Evolutionary conservation across 306 rosid genomes (phyloP).

Genomic region (Senna tora): DNA sequence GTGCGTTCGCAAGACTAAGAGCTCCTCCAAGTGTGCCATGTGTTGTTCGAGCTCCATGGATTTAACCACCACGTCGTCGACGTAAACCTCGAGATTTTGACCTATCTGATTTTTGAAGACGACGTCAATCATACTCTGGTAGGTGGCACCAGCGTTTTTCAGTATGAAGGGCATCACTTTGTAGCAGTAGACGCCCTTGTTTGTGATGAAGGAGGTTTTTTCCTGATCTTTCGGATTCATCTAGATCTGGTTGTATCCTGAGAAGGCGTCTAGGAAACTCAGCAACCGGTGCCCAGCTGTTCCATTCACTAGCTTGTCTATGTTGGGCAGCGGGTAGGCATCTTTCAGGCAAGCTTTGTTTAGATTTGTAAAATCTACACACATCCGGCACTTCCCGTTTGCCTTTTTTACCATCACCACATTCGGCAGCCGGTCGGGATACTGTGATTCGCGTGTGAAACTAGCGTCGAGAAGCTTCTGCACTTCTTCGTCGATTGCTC

Average conservation of each 20-base stretch:
- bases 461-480: too few relatives aligned
- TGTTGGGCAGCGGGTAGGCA: background rate
- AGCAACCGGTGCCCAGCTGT: background rate
- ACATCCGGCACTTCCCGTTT: background rate
- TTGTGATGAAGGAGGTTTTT: background rate
- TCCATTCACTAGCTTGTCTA: background rate
- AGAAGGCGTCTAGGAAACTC: background rate
- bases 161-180: background rate
- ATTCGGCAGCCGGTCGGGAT: background rate
- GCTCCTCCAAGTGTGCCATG: too few relatives aligned
- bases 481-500: too few relatives aligned
- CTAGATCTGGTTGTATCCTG: background rate
- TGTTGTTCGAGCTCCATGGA: too few relatives aligned
- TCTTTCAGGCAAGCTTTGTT: fast-evolving
- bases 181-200: background rate
- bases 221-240: background rate
- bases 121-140: background rate
- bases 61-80: too few relatives aligned
- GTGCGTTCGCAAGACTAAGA: too few relatives aligned
- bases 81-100: background rate
- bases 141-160: background rate
- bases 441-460: too few relatives aligned
- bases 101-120: background rate
- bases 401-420: background rate
- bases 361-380: background rate